phyloP scores from a whole-genome alignment of 192 early-diverging fungal genomes.

The Coemansia sp. region DNA sequence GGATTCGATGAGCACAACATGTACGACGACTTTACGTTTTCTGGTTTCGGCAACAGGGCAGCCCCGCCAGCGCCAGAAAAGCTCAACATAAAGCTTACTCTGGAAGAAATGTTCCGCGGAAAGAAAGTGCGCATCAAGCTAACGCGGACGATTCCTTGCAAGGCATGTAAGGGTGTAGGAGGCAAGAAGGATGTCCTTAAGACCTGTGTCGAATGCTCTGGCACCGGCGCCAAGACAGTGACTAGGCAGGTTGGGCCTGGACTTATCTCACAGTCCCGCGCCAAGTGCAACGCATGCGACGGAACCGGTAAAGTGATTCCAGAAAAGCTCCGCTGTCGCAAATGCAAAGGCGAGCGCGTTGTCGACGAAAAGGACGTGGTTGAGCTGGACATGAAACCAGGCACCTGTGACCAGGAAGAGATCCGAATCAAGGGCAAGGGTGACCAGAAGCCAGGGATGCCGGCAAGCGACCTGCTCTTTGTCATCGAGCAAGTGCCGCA shows the following conservation, averaged over 20 bases:
- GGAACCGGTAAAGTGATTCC: constrained; percentile 83
- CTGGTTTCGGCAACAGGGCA: background rate
- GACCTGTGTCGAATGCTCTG: constrained; percentile 49
- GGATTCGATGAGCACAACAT: constrained; percentile 22
- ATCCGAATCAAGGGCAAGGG: constrained; percentile 92
- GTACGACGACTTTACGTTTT: constrained; percentile 8
- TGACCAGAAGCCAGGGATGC: constrained; percentile 89
- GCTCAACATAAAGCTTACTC: constrained; percentile 59
- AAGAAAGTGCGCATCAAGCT: constrained; percentile 66
- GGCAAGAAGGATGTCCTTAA: constrained; percentile 33
- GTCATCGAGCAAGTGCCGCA: constrained; percentile 85
- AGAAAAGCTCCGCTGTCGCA: constrained; percentile 87
- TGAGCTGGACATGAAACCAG: constrained; percentile 91
- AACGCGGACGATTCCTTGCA: constrained; percentile 43
- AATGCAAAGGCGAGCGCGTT: constrained; percentile 88
- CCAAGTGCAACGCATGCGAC: constrained; percentile 63
- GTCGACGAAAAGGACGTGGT: constrained; percentile 84
- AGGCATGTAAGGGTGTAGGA: constrained; percentile 46
- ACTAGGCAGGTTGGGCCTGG: constrained; percentile 41
- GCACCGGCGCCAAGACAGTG: constrained; percentile 25
- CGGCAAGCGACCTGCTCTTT: constrained; percentile 91
- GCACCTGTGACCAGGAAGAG: constrained; percentile 86
- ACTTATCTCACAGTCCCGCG: constrained; percentile 70
- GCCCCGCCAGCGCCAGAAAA: constrained; percentile 17
- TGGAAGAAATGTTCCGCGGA: constrained; percentile 75